These are phyloP conservation scores for Lachnellula willkommii DNA, from an alignment of 2,329 filamentous ascomycete species.

Conservation along the genomic window DNA sequence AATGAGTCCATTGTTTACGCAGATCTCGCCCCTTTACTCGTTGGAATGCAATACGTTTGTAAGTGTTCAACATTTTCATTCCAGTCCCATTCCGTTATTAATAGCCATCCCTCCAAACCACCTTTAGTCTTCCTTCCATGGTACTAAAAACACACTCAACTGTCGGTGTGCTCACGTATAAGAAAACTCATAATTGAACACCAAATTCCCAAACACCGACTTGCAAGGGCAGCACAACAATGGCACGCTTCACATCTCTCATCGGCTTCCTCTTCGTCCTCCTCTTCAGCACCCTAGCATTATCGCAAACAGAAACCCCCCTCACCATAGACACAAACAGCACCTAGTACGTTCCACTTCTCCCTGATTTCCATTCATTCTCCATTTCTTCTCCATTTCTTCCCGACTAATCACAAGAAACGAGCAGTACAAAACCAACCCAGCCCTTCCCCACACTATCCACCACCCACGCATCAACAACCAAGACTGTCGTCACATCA, in stretches of 20 bases:
- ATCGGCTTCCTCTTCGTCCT: slow-evolving; percentile 1
- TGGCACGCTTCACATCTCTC: slow-evolving; percentile 5
- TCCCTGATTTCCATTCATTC: neutral
- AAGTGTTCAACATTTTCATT: neutral
- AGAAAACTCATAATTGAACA: neutral
- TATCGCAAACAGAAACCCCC: neutral
- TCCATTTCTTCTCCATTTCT: neutral
- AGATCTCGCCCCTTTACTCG: neutral
- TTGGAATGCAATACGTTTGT: neutral
- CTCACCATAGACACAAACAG: slow-evolving; percentile 1
- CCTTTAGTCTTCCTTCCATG: neutral
- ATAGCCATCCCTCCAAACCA: neutral
- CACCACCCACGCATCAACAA: too few relatives aligned
- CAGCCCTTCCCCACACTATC: too few relatives aligned
- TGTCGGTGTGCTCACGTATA: neutral
- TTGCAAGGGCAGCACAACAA: neutral
- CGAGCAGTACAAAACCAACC: neutral
- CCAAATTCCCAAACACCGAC: neutral
- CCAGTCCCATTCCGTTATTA: neutral
- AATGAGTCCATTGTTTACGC: neutral
- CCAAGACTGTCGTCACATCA: too few relatives aligned
- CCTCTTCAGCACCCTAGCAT: neutral
- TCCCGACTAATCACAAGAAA: neutral
- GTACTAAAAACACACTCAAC: neutral
- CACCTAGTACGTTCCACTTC: slow-evolving; percentile 7